phyloP scores from a whole-genome alignment of 495 filamentous ascomycete genomes.

The Ramalina peruviana region DNA sequence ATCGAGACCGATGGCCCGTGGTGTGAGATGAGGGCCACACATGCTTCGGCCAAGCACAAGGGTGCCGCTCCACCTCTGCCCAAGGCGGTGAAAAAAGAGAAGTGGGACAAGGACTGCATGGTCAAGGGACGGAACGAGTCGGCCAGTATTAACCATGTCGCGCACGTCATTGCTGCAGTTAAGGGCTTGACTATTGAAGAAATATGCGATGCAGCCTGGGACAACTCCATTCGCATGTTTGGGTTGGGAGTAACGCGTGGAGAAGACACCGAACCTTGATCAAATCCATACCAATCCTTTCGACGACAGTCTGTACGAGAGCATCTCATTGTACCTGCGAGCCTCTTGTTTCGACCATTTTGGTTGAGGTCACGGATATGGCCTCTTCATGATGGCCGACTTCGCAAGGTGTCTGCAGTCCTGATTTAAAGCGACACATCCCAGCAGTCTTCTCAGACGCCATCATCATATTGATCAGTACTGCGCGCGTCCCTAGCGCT shows the following conservation, averaged over 20 bases:
- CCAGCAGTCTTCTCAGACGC: no score
- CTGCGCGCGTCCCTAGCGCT: no score
- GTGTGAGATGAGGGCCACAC: slow-evolving; percentile 45
- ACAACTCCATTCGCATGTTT: slow-evolving; percentile 71
- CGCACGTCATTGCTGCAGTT: slow-evolving; percentile 67
- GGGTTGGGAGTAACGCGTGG: slow-evolving; percentile 40
- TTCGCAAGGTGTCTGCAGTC: slow-evolving; percentile 1
- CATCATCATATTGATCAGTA: no score
- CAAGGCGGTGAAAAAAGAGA: slow-evolving; percentile 82
- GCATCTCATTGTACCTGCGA: background rate
- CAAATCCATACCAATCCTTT: no score
- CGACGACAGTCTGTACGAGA: background rate
- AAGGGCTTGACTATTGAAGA: slow-evolving; percentile 69
- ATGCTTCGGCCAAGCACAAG: slow-evolving; percentile 37
- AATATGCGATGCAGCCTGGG: slow-evolving; percentile 77
- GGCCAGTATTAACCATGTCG: slow-evolving; percentile 70
- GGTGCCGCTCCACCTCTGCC: slow-evolving; percentile 29
- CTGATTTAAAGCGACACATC: background rate
- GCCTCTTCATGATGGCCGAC: background rate
- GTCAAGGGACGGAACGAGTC: slow-evolving; percentile 91
- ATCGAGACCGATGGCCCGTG: slow-evolving; percentile 93
- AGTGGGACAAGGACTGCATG: slow-evolving; percentile 67
- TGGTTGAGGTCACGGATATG: background rate
- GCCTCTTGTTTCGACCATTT: background rate
- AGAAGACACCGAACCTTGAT: slow-evolving; percentile 2